Evolutionary conservation across 768 basidiomycete species (phyloP), one percentile per base, ranked within the genome.

Genomic region (Lanmaoa pseudosensibilis): DNA sequence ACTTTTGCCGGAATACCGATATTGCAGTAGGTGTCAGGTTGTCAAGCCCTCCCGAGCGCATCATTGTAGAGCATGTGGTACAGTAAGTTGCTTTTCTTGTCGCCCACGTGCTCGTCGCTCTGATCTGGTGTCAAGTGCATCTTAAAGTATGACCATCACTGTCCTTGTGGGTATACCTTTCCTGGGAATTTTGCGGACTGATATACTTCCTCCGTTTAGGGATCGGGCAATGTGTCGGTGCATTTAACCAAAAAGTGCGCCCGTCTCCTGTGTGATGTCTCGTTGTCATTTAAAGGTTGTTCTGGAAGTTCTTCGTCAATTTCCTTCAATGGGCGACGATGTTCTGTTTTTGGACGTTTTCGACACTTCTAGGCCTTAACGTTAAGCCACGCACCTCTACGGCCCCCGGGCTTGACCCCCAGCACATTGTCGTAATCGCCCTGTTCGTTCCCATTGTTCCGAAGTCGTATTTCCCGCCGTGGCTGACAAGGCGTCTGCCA

Each of bases 151-250:
- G 92, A 94, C 66, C 92, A 94, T 72, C 92, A 94, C 66, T 94
- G 92, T 73, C 92, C 92, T 48, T 94, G 90, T 90, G 69, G 60
- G 86, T 75, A 7, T 19, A 25, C 41, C 38, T 27, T 54, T 51
- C 40, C 15, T 46, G 53, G 34, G 34, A 39, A 16, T 27, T 37
- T 9, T 19, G 50, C 44, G 27, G 13, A 40, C 27, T 48, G 23
- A 38, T 52, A 11, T 54, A 52, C 23, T 33, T 23, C 13, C 11
- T 46, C 43, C 40, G 7, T 57, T 55, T 30, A 84, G 90, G 94
- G 94, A 87, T 98, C 50, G 94, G 94, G 12, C 91, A 94, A 65
- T 98, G 94, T 61, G 92, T 97, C 19, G 94, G 94, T 12, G 94
- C 93, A 49, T 82, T 83, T 38, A 98, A 98, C 67, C 90, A 95